phyloP scores from a whole-genome alignment of 306 rosid species.

The Boehmeria nivea region DNA sequence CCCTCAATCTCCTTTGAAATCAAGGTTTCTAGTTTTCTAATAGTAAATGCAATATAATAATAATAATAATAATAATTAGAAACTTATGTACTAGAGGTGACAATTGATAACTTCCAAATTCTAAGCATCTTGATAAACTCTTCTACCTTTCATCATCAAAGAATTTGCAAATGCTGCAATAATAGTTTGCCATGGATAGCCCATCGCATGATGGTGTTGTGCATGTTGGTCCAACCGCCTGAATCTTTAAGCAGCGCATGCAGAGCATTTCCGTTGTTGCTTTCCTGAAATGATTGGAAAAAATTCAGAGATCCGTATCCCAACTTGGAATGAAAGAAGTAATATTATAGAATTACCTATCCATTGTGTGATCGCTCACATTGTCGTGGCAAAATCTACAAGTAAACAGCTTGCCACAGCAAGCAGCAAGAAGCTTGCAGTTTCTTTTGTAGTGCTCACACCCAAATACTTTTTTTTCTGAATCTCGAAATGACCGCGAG shows the following conservation, averaged over 20 bases:
- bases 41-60: not conserved
- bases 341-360: slow-evolving; percentile 48
- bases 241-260: slow-evolving; percentile 72
- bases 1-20: too few relatives aligned
- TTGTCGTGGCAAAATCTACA: slow-evolving; percentile 99
- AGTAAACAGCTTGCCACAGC: slow-evolving; percentile 88
- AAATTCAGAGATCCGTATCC: slow-evolving; percentile 24
- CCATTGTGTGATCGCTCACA: slow-evolving; percentile 98
- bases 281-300: slow-evolving; percentile 52
- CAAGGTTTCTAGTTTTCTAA: too few relatives aligned
- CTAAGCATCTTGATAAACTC: slow-evolving; percentile 1
- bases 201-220: slow-evolving; percentile 79
- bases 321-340: not conserved
- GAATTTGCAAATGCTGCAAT: slow-evolving; percentile 89
- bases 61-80: not conserved
- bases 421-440: slow-evolving; percentile 94
- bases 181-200: slow-evolving; percentile 81
- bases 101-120: not conserved
- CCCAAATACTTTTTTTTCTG: slow-evolving; percentile 66
- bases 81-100: not conserved
- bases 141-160: slow-evolving; percentile 92
- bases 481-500: slow-evolving; percentile 59
- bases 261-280: slow-evolving; percentile 95
- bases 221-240: slow-evolving; percentile 83
- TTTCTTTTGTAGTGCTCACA: slow-evolving; percentile 99